Percentiles rank a stretch among this genome's conserved stretches.
Conservation (phyloP, 2,329 filamentous ascomycete genomes). For the Dissoconium aciculare region DNA sequence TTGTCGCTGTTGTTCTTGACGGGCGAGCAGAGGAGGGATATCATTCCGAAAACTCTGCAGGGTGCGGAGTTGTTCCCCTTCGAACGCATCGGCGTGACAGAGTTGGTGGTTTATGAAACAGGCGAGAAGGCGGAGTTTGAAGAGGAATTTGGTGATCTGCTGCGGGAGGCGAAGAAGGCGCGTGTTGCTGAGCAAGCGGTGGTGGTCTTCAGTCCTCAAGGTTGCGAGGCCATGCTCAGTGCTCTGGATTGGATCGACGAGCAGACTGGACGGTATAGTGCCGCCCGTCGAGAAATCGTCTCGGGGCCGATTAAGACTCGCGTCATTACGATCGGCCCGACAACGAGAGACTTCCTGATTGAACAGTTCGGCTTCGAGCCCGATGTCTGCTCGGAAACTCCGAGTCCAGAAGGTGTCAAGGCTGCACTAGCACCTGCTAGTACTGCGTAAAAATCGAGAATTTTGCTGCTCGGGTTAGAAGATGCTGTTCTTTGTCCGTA, state of each 20-base stretch:
- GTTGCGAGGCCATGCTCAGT: constrained; percentile 45
- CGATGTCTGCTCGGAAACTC: constrained; percentile 66
- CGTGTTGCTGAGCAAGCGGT: constrained; percentile 45
- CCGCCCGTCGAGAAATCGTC: constrained; percentile 51
- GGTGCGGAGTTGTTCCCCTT: constrained; percentile 35
- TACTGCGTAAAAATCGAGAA: too few relatives aligned
- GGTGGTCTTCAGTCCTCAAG: constrained; percentile 53
- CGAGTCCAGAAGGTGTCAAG: constrained; percentile 62
- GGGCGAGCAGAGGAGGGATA: constrained; percentile 75
- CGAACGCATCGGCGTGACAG: constrained; percentile 51
- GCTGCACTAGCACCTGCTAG: too few relatives aligned
- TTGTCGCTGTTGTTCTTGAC: constrained; percentile 70
- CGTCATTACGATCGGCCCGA: constrained; percentile 84
- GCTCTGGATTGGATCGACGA: constrained; percentile 34
- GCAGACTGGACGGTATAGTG: constrained; percentile 24
- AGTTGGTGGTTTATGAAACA: constrained; percentile 77
- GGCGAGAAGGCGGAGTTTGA: constrained; percentile 68
- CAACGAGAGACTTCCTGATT: constrained; percentile 61
- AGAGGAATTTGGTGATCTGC: constrained; percentile 40
- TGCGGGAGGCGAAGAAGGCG: constrained; percentile 29
- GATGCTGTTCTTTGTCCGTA: too few relatives aligned
- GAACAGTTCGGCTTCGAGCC: constrained; percentile 51
- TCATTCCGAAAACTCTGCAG: constrained; percentile 72
- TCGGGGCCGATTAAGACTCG: constrained; percentile 81
- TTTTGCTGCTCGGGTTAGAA: too few relatives aligned